Evolutionary conservation across 2,329 filamentous ascomycete species (phyloP), one percentile per base, ranked within the genome.

Genomic region (Bretziella fagacearum): DNA sequence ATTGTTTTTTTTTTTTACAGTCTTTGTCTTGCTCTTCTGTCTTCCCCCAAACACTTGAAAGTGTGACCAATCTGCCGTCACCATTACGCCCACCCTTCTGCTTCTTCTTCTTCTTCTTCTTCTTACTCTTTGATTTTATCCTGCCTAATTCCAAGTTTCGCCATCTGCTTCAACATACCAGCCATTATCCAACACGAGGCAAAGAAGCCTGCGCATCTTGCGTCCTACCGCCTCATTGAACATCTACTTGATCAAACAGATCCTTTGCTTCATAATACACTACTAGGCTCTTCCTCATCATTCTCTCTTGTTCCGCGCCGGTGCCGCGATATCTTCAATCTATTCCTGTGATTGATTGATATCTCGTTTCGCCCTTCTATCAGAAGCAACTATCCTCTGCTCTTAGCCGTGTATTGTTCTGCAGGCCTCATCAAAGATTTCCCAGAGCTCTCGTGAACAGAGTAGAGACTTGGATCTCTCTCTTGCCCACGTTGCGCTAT

Each of bases 301-400:
- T 18, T 20, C 25, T 25, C 30, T 46, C n/a, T 17, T 39, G 10
- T 46, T 39, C 36, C 44, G 37, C 30, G 13, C 43, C 41, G 39
- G 23, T 43, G 46, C 39, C 30, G 46, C 41, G 37, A 48, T 40
- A 47, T 47, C 45, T 40, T 43, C 36, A 29, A 32, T 47, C 37
- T 23, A 15, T 22, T 13, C 27, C 17, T 22, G 20, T 29, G 44
- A 46, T 30, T 37, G 44, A 37, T 27, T 29, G 20, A 46, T 36
- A 45, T 45, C 43, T 45, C 43, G 29, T 36, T 35, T 27, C 26
- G 29, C 43, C 32, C 6, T 39, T 39, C 18, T 20, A 20, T 20
- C n/a, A 22, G 18, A 20, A 39, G 23, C 35, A 39, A 39, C 7
- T 10, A 10, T 18, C 17, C 20, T 22, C 10, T 22, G 8, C 8